phyloP scores from a whole-genome alignment of 805 yeast genomes.

The Millerozyma miso region DNA sequence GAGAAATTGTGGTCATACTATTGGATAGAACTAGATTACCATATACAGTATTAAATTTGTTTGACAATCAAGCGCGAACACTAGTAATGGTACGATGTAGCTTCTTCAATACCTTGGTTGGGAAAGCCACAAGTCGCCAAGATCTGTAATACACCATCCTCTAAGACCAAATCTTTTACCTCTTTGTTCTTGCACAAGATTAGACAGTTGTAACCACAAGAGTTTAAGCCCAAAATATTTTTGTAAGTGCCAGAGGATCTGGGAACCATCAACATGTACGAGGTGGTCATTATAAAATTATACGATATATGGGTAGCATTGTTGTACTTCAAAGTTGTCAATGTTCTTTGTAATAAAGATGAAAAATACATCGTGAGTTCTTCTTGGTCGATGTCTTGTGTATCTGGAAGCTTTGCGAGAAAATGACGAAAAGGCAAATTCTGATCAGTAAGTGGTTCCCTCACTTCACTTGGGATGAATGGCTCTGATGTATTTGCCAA shows the following conservation, averaged over 20 bases:
- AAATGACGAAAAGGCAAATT: constrained; percentile 77
- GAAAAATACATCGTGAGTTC: constrained; percentile 65
- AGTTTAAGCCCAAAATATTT: constrained; percentile 59
- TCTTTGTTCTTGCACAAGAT: constrained; percentile 69
- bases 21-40: constrained; percentile 16
- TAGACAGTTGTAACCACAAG: constrained; percentile 78
- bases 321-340: constrained; percentile 60
- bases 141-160: constrained; percentile 49
- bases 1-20: constrained; percentile 9
- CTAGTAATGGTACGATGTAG: constrained; percentile 64
- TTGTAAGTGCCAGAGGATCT: constrained; percentile 55
- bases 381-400: constrained; percentile 45
- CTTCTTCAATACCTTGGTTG: constrained; percentile 49
- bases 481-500: constrained; percentile 41
- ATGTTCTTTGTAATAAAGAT: constrained; percentile 63
- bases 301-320: constrained; percentile 54
- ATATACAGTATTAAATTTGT: constrained; percentile 1
- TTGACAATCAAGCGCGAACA: not conserved
- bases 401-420: constrained; percentile 54
- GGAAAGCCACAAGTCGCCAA: constrained; percentile 66
- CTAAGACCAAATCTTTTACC: constrained; percentile 42
- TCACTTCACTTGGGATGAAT: constrained; percentile 49
- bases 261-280: constrained; percentile 87
- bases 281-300: constrained; percentile 75
- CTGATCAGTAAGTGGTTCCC: constrained; percentile 60